Evolutionary conservation across 2,329 filamentous ascomycete genomes (phyloP).

Genomic region (Talaromyces islandicus): DNA sequence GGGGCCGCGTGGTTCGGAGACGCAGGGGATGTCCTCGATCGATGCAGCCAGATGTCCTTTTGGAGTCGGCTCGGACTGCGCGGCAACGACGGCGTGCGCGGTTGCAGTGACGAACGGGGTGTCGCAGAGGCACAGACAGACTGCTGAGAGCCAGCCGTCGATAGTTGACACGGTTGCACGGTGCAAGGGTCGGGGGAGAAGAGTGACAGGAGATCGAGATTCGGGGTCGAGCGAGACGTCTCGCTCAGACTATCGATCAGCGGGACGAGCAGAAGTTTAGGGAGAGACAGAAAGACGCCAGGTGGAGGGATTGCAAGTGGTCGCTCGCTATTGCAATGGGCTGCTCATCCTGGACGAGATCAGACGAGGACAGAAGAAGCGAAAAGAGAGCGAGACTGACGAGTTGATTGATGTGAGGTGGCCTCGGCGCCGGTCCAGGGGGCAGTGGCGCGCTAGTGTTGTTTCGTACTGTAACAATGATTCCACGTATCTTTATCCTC

Average conservation of each 20-base stretch:
- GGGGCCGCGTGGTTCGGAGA: conserved; percentile 1
- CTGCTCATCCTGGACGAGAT: background rate
- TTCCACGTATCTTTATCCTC: background rate
- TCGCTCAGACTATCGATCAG: background rate
- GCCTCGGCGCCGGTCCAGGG: background rate
- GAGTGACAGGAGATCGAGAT: background rate
- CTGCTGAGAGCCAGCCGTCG: background rate
- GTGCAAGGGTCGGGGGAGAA: background rate
- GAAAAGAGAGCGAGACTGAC: background rate
- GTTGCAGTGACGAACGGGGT: background rate
- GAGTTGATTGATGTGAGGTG: background rate
- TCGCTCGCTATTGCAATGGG: background rate
- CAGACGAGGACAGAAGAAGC: background rate
- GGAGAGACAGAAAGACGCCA: background rate
- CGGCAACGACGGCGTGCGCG: background rate
- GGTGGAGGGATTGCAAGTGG: background rate
- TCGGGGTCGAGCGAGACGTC: background rate
- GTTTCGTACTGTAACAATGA: background rate
- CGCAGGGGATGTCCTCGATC: conserved; percentile 1
- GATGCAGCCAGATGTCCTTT: conserved; percentile 5
- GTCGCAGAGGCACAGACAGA: background rate
- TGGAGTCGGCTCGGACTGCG: background rate
- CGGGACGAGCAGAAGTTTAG: background rate
- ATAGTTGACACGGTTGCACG: background rate
- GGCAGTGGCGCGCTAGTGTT: background rate